phyloP scores from a whole-genome alignment of 2,329 filamentous ascomycete species.

The Calonectria pseudoreteaudii region DNA sequence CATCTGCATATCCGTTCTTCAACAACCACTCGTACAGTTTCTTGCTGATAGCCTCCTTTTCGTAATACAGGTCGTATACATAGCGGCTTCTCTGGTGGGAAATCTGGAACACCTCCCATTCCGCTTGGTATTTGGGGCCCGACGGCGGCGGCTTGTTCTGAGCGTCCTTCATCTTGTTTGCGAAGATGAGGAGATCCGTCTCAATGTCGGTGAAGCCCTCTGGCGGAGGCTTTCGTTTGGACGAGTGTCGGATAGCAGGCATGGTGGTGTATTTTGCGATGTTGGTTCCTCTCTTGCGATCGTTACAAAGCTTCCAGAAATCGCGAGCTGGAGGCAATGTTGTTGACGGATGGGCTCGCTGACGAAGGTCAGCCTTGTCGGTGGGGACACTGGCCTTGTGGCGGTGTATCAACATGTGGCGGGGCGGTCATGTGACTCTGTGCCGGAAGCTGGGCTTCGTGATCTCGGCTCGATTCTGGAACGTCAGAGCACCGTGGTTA shows the following conservation, averaged over 20 bases:
- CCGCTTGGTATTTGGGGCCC: slow-evolving; percentile 86
- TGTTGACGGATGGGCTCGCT: slow-evolving; percentile 25
- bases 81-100: slow-evolving; percentile 92
- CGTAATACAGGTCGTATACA: slow-evolving; percentile 97
- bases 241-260: slow-evolving; percentile 81
- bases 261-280: slow-evolving; percentile 56
- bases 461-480: slow-evolving; percentile 43
- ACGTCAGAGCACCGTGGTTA: slow-evolving; percentile 47
- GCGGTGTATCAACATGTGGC: slow-evolving; percentile 38
- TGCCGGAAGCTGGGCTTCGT: slow-evolving; percentile 37
- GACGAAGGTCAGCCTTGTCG: slow-evolving; percentile 37
- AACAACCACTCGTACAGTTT: slow-evolving; percentile 94
- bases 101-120: slow-evolving; percentile 99
- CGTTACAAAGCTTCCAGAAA: slow-evolving; percentile 12
- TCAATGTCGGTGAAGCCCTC: slow-evolving; percentile 91
- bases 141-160: slow-evolving; percentile 88
- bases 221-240: slow-evolving; percentile 84
- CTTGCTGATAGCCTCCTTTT: slow-evolving; percentile 95
- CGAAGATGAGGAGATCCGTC: slow-evolving; percentile 85
- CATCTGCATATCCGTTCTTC: slow-evolving; percentile 96
- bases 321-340: slow-evolving; percentile 11
- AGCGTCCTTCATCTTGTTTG: slow-evolving; percentile 94
- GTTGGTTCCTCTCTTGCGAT: slow-evolving; percentile 13
- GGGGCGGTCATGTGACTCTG: slow-evolving; percentile 43
- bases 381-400: slow-evolving; percentile 34